Base-by-base conservation (phyloP, 192 early-diverging fungal genomes). In the Funneliformis geosporum region DNA sequence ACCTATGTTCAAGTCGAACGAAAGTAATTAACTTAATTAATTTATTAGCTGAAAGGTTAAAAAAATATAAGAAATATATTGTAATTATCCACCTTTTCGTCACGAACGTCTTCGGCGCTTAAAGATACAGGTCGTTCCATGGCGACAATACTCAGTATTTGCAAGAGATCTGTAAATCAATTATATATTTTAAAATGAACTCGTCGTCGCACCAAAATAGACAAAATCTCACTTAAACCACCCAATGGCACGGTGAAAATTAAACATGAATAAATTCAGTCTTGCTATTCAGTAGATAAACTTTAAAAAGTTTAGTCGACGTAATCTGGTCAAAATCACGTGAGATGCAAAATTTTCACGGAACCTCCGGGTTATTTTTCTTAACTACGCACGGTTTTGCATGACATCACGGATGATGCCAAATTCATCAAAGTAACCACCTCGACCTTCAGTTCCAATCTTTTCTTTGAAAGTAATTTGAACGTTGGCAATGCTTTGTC, bases 381-480 rank as follows among this genome's bases (percentile, higher is more conserved):
- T 6, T 46, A 23, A 11, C 60, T 7, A 85, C 86, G 79, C 86
- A 88, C 88, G 93, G 85, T 95, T 95, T 87, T 95, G 94, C 91
- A 94, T 92, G 61, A 99, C 97, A 81, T 99, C 97, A 76, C 97
- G 95, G 80, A 99, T 96, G 62, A 99, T 97, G 33, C 97, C 97
- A 88, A 97, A 98, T 86, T 97, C 96, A 82, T 99, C 96, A 92
- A 99, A 98, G 89, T 99, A 99, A 0, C 97, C 97, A 68, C 97
- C 97, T 61, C 97, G 93, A 28, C 97, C 97, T 85, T 97, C 93
- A 0, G 97, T 99, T 64, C 97, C 97, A 82, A 99, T 93, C 74
- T 92, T 91, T 85, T 99, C 97, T 81, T 99, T 99, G 86, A 99
- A 98, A 1, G 96, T 98, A 84, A 99, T 97, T 86, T 99, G 97